phyloP scores from a whole-genome alignment of 2,329 filamentous ascomycete species.

The Sphaerostilbella broomeana region DNA sequence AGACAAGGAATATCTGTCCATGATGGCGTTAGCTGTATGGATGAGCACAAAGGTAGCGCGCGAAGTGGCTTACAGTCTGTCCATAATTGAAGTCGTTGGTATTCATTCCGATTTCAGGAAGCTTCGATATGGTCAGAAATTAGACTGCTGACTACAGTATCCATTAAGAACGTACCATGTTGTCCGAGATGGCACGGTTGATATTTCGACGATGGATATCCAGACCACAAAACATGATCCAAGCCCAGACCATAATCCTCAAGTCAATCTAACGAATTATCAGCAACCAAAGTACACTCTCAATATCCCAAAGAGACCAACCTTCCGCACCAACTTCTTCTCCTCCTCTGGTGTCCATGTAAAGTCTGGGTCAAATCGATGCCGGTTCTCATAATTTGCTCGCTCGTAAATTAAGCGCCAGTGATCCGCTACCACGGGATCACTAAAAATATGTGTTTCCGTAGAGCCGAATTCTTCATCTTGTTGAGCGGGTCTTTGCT shows the following conservation, averaged over 20 bases:
- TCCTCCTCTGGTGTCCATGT: conserved; percentile 53
- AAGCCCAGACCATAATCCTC: conserved; percentile 32
- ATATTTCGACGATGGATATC: conserved; percentile 36
- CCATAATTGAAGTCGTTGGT: conserved; percentile 42
- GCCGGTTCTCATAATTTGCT: conserved; percentile 52
- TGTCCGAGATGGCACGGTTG: conserved; percentile 28
- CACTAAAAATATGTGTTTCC: conserved; percentile 40
- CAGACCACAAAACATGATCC: conserved; percentile 48
- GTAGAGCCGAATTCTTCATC: conserved; percentile 14
- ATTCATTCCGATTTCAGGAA: conserved; percentile 36
- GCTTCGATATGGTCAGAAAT: conserved; percentile 19
- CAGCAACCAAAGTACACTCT: conserved; percentile 40
- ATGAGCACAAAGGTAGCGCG: not conserved
- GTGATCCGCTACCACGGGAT: conserved; percentile 45
- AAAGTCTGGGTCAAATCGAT: conserved; percentile 52
- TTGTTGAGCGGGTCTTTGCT: conserved; percentile 14
- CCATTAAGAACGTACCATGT: conserved; percentile 26
- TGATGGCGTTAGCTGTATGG: conserved; percentile 15
- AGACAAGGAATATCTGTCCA: conserved; percentile 36
- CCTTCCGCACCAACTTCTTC: conserved; percentile 45
- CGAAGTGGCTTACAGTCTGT: conserved; percentile 26
- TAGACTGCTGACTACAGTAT: not conserved
- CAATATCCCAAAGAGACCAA: conserved; percentile 18
- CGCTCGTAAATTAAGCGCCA: conserved; percentile 49
- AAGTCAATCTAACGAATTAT: conserved; percentile 24